These are phyloP conservation scores for Suillus subalutaceus DNA, from an alignment of 768 basidiomycete genomes.

Conservation along the genomic window DNA sequence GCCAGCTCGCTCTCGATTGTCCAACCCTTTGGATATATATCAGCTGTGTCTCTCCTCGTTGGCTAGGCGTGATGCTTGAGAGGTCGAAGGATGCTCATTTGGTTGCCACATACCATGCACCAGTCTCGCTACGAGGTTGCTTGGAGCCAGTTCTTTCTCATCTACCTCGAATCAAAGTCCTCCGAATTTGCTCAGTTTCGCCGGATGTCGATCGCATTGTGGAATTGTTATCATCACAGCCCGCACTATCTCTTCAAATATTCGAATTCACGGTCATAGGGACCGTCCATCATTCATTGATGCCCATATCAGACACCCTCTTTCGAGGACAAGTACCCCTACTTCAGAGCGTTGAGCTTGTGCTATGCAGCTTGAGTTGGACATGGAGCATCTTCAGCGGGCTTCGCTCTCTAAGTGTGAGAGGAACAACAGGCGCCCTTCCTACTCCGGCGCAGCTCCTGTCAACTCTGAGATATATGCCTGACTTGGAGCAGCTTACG, in stretches of 20 bases:
- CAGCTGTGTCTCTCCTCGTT: slow-evolving; percentile 35
- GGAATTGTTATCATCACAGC: slow-evolving; percentile 14
- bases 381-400: slow-evolving; percentile 34
- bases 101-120: slow-evolving; percentile 24
- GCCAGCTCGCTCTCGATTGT: slow-evolving; percentile 43
- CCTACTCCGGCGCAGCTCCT: slow-evolving; percentile 30
- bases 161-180: slow-evolving; percentile 34
- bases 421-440: slow-evolving; percentile 19
- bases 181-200: slow-evolving; percentile 27
- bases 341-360: slow-evolving; percentile 35
- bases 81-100: slow-evolving; percentile 42
- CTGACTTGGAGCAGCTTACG: slow-evolving; percentile 19
- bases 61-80: slow-evolving; percentile 7
- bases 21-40: slow-evolving; percentile 34
- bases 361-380: slow-evolving; percentile 35
- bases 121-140: slow-evolving; percentile 29
- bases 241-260: slow-evolving; percentile 3
- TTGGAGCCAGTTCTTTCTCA: slow-evolving; percentile 27
- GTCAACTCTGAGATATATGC: slow-evolving; percentile 34
- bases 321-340: slow-evolving; percentile 35
- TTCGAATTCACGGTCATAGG: slow-evolving; percentile 15
- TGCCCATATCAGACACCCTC: slow-evolving; percentile 29
- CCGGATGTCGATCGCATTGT: slow-evolving; percentile 28
- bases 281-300: slow-evolving; percentile 20
- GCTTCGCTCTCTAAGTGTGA: slow-evolving; percentile 37